A percentile compares a stretch with the other conserved stretches of the same genome.
phyloP scores from a whole-genome alignment of 345 rosid genomes.

The Hibiscus syriacus region DNA sequence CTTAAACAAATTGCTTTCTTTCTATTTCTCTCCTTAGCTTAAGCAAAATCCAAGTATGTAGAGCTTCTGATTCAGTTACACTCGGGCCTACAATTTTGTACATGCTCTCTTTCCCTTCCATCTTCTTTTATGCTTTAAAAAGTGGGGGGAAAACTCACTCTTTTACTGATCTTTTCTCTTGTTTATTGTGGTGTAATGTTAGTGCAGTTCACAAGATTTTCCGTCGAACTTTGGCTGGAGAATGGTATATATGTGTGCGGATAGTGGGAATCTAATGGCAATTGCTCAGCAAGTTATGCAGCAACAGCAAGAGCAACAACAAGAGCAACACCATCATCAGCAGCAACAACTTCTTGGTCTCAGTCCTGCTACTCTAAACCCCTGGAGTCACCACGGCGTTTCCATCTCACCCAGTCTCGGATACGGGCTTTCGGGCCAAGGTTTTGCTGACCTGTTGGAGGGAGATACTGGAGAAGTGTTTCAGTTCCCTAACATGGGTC shows the following conservation, averaged over 20 bases:
- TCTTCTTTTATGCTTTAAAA: not conserved
- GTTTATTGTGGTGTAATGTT: conserved; percentile 14
- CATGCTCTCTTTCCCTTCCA: conserved; percentile 15
- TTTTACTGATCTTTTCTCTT: conserved; percentile 9
- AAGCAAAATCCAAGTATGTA: conserved; percentile 21
- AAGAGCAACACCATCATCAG: conserved; percentile 47
- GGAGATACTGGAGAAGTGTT: conserved; percentile 47
- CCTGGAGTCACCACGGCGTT: conserved; percentile 12
- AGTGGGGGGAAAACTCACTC: not conserved
- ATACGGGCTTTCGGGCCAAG: conserved; percentile 35
- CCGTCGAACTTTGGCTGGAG: conserved; percentile 37
- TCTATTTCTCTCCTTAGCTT: conserved; percentile 1
- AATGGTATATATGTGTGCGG: conserved; percentile 96
- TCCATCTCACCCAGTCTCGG: conserved; percentile 26
- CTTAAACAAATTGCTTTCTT: not conserved
- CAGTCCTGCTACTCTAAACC: conserved; percentile 30
- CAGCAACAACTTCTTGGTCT: conserved; percentile 40
- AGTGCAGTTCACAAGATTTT: conserved; percentile 11
- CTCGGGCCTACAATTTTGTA: conserved; percentile 21
- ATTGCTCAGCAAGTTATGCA: conserved; percentile 93
- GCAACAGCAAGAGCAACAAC: conserved; percentile 71
- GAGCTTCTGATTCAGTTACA: conserved; percentile 14
- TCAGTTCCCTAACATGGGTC: conserved; percentile 55
- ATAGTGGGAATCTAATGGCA: conserved; percentile 94
- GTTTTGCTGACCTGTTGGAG: conserved; percentile 66